Evolutionary conservation across 345 rosid species (phyloP), one percentile per base, ranked within the genome.

Genomic region (Pistacia atlantica): DNA sequence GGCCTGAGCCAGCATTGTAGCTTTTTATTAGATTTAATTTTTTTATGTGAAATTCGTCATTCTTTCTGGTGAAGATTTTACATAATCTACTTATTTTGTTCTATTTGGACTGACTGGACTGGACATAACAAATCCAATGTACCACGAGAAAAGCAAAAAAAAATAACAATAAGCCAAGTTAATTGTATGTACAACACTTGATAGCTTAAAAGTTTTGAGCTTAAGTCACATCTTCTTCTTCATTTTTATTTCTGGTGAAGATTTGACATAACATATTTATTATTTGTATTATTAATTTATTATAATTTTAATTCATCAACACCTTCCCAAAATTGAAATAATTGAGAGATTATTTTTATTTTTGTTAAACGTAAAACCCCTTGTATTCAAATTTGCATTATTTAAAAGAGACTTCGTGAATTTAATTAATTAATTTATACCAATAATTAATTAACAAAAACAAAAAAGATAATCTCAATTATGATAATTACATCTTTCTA

Each of bases 21-120:
- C 35, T 7, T 58, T 20, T 38, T 45, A 74, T 35, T 49, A 78
- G 75, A 71, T 64, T 71, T 45, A 20, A 25, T 45, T 67, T 57
- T 79, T 71, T 5, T 1, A 71, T 71, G 35, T 14, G 11, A 65
- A 75, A 71, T 56, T 75, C 65, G 65, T 73, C 72, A 74, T 77
- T 84, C 72, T 69, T 59, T 31, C 11, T 58, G 56, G 57, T 79
- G 72, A 64, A 72, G 69, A 58, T 55, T 55, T 12, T 37, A 38
- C 22, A 35, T 0, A 18, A 31, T 31, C 2, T 1, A 31, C 3
- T 31, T 31, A 31, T 31, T 31, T 1, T 62, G 42, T 33, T 38
- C 25, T n/a, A 33, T 62, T 60, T 22, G 57, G 65, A 22, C 46
- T 22, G 42, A 4, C 45, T 22, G 57, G 65, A 22, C 46, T 22